Base-by-base conservation (phyloP, 2,329 filamentous ascomycete species). In the Penicillium sp. region DNA sequence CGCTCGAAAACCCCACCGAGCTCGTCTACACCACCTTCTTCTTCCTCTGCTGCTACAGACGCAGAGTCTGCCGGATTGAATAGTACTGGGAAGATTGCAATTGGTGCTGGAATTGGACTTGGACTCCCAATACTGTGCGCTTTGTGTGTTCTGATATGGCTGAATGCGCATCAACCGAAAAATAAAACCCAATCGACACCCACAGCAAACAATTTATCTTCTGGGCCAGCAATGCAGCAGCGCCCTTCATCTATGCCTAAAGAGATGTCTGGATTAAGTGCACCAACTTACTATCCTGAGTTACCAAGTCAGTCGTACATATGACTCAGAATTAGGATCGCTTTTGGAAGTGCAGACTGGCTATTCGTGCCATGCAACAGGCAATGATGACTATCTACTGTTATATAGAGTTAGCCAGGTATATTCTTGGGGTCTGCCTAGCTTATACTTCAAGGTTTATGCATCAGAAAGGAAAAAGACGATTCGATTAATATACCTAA, bases 101-200 rank as follows among this genome's bases (percentile, higher is more conserved):
- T 50, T 11, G 47, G 44, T 1, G 21, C 48, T 14, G 47, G 44
- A 1, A 16, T 45, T 14, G 44, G 47, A 2, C 9, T 45, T 21
- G 41, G 47, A 1, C 11, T 50, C 2, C 44, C 44, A 2, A 37
- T 47, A 2, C 19, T 45, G 4, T 39, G 26, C 3, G 35, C 43
- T 3, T 14, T 48, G 14, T 19, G 10, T 4, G 35, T 28, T n/a
- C 26, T 48, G 2, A 25, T 45, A 5, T 45, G 32, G 25, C 32
- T 48, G 14, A 33, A 33, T 3, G 10, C 3, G 4, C 31, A 17
- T 3, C 34, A 20, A 19, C 6, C 8, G 4, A 32, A 32, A 18
- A 23, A 23, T 23, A 23, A 7, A 11, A 7, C 21, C 21, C 21
- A 7, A 23, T 11, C 21, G 21, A 23, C 11, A 23, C 21, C 21